Conservation (phyloP, 1,139 yeast genomes). For the Lodderomyces oxycetoniae region DNA sequence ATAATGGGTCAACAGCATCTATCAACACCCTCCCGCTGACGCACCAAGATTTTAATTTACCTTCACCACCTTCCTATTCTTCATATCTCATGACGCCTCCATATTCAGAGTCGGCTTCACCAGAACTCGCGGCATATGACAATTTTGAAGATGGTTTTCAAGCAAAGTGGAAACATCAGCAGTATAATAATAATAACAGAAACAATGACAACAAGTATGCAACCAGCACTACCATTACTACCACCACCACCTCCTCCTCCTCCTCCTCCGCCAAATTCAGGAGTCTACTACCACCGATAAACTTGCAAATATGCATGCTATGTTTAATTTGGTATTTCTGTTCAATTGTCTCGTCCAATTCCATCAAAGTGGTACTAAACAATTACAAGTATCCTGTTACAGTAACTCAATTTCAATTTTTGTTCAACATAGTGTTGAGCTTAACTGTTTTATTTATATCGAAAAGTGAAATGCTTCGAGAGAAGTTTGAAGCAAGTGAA, state of each 20-base stretch:
- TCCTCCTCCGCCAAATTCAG: background rate
- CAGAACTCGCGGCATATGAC: too few species aligned
- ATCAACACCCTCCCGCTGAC: slow-evolving; percentile 3
- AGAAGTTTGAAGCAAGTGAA: slow-evolving; percentile 49
- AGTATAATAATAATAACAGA: background rate
- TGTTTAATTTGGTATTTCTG: slow-evolving; percentile 76
- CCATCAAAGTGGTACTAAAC: slow-evolving; percentile 70
- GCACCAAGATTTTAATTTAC: background rate
- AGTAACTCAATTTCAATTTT: slow-evolving; percentile 78
- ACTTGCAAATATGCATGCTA: slow-evolving; percentile 30
- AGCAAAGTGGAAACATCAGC: background rate
- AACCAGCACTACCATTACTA: background rate
- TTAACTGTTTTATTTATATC: slow-evolving; percentile 25
- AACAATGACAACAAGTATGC: background rate
- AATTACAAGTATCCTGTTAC: slow-evolving; percentile 76
- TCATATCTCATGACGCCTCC: slow-evolving; percentile 3
- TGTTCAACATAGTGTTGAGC: slow-evolving; percentile 58
- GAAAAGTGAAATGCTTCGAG: slow-evolving; percentile 9
- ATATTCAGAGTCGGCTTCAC: slow-evolving; percentile 7
- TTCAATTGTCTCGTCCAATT: slow-evolving; percentile 77
- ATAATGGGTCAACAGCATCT: slow-evolving; percentile 4
- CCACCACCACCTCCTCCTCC: too few species aligned
- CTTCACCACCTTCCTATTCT: slow-evolving; percentile 27
- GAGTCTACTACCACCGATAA: slow-evolving; percentile 24
- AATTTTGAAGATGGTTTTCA: background rate